A percentile compares a stretch with the other conserved stretches of the same genome.
Conservation (phyloP, 2,329 filamentous ascomycete species). For the Penicillium sp. region DNA sequence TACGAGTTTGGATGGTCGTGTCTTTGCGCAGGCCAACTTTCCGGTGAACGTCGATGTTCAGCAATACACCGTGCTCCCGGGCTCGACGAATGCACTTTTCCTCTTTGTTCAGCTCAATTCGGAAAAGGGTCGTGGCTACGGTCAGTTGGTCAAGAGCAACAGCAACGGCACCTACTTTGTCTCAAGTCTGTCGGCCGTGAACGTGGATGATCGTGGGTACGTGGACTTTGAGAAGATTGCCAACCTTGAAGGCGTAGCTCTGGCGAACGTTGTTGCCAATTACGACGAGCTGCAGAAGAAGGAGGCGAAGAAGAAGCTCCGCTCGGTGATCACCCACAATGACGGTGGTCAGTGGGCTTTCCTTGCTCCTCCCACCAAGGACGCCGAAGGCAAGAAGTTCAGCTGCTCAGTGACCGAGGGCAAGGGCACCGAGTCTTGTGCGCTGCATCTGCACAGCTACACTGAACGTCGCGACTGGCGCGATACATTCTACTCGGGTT, state of each 20-base stretch:
- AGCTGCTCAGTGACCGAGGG: conserved; percentile 58
- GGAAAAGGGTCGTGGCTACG: conserved; percentile 61
- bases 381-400: conserved; percentile 66
- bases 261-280: conserved; percentile 83
- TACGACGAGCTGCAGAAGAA: conserved; percentile 55
- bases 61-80: conserved; percentile 88
- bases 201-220: conserved; percentile 68
- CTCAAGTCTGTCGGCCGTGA: conserved; percentile 72
- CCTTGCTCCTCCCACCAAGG: conserved; percentile 64
- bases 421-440: conserved; percentile 58
- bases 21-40: conserved; percentile 78
- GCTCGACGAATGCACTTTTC: conserved; percentile 89
- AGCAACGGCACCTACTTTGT: conserved; percentile 96
- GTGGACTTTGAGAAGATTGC: conserved; percentile 97
- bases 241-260: conserved; percentile 79
- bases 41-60: conserved; percentile 75
- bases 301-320: conserved; percentile 68
- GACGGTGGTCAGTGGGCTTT: conserved; percentile 84
- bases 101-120: conserved; percentile 80
- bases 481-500: conserved; percentile 81
- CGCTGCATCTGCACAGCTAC: conserved; percentile 89
- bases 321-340: conserved; percentile 92
- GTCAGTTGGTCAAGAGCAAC: conserved; percentile 94
- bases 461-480: conserved; percentile 78
- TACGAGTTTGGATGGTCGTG: conserved; percentile 75